These are phyloP conservation scores for Candida sonorensis DNA, from an alignment of 805 yeast genomes.

Conservation along the genomic window DNA sequence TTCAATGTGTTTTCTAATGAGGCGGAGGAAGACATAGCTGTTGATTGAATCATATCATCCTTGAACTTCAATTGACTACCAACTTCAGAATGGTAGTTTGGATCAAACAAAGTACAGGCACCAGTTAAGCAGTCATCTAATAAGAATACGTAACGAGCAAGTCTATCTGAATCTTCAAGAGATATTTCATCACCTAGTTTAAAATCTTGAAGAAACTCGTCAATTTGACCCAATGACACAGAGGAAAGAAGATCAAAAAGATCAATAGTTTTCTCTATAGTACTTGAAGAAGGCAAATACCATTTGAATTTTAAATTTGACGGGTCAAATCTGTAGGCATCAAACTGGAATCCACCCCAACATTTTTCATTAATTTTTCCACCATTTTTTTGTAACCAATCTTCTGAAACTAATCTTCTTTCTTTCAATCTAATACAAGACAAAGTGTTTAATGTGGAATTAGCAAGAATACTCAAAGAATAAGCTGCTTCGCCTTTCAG, in stretches of 20 bases:
- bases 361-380: conserved; percentile 37
- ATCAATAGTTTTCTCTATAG: conserved; percentile 54
- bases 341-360: conserved; percentile 75
- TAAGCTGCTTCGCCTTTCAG: conserved; percentile 56
- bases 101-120: conserved; percentile 64
- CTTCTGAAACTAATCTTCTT: conserved; percentile 45
- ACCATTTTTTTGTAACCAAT: conserved; percentile 30
- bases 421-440: conserved; percentile 57
- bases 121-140: conserved; percentile 48
- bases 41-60: conserved; percentile 1
- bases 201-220: conserved; percentile 41
- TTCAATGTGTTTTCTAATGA: conserved; percentile 9
- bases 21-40: conserved; percentile 15
- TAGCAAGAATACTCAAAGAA: conserved; percentile 48
- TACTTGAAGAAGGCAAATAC: conserved; percentile 61
- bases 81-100: conserved; percentile 35
- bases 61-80: conserved; percentile 20
- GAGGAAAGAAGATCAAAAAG: conserved; percentile 45
- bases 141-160: conserved; percentile 17
- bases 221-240: conserved; percentile 41
- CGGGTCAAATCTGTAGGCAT: conserved; percentile 38
- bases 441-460: conserved; percentile 57
- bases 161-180: conserved; percentile 18
- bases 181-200: conserved; percentile 34
- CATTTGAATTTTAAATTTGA: conserved; percentile 57